A percentile compares a stretch with the other conserved stretches of the same genome.
These are phyloP conservation scores for Cystobasidium slooffiae DNA, from an alignment of 1,284 basidiomycete species.

Conservation along the genomic window DNA sequence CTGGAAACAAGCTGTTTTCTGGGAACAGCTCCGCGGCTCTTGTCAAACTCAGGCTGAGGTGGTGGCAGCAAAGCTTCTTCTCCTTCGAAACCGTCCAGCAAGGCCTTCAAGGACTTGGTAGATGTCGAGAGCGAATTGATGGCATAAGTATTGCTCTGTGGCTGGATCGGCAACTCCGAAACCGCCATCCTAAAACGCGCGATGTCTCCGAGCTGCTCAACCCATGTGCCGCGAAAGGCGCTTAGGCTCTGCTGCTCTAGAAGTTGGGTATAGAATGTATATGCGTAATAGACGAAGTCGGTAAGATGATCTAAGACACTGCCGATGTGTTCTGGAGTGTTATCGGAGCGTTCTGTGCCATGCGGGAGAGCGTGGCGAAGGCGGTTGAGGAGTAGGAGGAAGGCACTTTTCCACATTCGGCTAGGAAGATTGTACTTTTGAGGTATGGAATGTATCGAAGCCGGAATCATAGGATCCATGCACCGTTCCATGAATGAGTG, in stretches of 20 bases:
- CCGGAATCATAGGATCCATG: slow-evolving; percentile 80
- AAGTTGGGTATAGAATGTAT: slow-evolving; percentile 88
- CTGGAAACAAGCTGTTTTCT: slow-evolving; percentile 16
- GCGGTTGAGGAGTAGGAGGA: slow-evolving; percentile 86
- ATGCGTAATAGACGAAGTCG: slow-evolving; percentile 93
- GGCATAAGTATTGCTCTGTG: background rate
- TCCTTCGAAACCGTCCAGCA: background rate
- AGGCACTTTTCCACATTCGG: slow-evolving; percentile 88
- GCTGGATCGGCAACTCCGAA: slow-evolving; percentile 56
- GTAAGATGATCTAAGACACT: slow-evolving; percentile 71
- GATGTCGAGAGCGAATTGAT: too few relatives aligned
- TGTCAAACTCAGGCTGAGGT: background rate
- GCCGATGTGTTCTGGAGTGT: slow-evolving; percentile 26
- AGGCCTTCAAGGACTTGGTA: background rate
- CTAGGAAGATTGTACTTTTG: slow-evolving; percentile 93
- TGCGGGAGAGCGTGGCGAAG: slow-evolving; percentile 77
- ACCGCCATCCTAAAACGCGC: slow-evolving; percentile 94
- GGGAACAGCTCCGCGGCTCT: background rate
- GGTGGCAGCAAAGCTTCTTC: background rate
- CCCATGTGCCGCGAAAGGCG: slow-evolving; percentile 80
- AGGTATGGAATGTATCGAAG: slow-evolving; percentile 83
- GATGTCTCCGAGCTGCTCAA: slow-evolving; percentile 94
- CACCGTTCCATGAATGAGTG: slow-evolving; percentile 85
- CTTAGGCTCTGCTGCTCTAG: slow-evolving; percentile 77
- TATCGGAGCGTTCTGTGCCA: slow-evolving; percentile 46